phyloP scores from a whole-genome alignment of 345 rosid species.

The Brassica carinata region DNA sequence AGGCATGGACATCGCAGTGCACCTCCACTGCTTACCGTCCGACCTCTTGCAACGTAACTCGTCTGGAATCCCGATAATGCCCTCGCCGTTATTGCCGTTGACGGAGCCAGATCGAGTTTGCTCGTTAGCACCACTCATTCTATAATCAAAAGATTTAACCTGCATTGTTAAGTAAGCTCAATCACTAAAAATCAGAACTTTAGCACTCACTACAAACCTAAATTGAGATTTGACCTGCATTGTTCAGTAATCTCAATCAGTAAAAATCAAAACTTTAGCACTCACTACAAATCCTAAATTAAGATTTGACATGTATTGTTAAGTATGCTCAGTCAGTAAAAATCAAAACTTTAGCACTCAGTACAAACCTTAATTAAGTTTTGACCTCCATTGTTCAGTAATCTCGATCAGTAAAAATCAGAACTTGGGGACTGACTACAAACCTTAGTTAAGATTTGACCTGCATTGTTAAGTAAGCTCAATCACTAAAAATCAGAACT shows the following conservation, averaged over 20 bases:
- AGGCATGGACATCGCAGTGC: slow-evolving; percentile 97
- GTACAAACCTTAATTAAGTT: not conserved
- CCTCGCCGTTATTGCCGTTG: slow-evolving; percentile 67
- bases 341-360: too few species aligned
- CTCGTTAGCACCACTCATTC: slow-evolving; percentile 50
- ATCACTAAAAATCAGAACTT: too few species aligned
- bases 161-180: too few species aligned
- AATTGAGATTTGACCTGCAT: slow-evolving; percentile 24
- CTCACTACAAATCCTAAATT: slow-evolving; percentile 2
- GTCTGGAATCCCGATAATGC: slow-evolving; percentile 56
- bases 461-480: slow-evolving; percentile 31
- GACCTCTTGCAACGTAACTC: slow-evolving; percentile 98
- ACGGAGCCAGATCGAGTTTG: slow-evolving; percentile 51
- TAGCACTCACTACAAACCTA: too few species aligned
- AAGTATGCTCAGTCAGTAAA: too few species aligned
- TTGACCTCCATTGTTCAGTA: too few species aligned
- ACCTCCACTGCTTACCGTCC: slow-evolving; percentile 98
- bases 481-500: not conserved
- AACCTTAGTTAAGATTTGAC: not conserved
- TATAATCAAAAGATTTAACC: not conserved
- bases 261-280: not conserved
- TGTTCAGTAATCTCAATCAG: slow-evolving; percentile 20
- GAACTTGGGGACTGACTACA: too few species aligned
- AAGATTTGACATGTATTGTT: too few species aligned
- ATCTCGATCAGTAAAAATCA: too few species aligned